Evolutionary conservation across 805 yeast species (phyloP), one percentile per base, ranked within the genome.

Genomic region (Torulaspora gathmanii): DNA sequence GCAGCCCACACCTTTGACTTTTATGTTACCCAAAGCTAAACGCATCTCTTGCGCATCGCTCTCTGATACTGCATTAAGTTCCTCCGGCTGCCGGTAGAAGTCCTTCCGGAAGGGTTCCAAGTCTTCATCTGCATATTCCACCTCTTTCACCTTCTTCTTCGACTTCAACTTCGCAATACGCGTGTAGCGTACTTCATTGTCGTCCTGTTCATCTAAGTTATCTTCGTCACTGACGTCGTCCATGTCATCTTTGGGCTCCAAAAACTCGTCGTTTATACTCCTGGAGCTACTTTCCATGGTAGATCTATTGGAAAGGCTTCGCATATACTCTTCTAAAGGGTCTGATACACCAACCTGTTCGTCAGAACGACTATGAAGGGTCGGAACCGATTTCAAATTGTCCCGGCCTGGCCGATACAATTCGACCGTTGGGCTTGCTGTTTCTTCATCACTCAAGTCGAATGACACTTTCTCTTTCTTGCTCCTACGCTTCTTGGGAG

Each of bases 71-170:
- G 61, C 52, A 7, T 65, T 62, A 4, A 83, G 54, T 31, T 82
- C 83, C 3, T 68, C 72, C 1, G 84, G 77, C 51, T 81, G 87
- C 1, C 65, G 63, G 58, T 85, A 87, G 55, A 89, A 83, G 8
- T 65, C 52, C 59, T 80, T 86, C 13, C 75, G 60, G 53, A 88
- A 80, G 0, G 80, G 75, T 25, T 69, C 74, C 49, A 82, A 73
- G 2, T 67, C 64, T 10, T 58, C 60, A 5, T 61, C 45, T 22
- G 55, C 37, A 20, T 63, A 65, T 20, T 65, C 45, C 9, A 67
- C 47, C 20, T 42, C 53, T n/a, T 49, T 50, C 7, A 63, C 66
- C 19, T 52, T 46, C 40, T 69, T 75, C 28, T 72, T 63, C 17
- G 72, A 65, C 25, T 68, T 66, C 37, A 72, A 56, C 40, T 72